Evolutionary conservation across 495 filamentous ascomycete genomes (phyloP), one percentile per base, ranked within the genome.

Genomic region (Achaetomiella virescens): DNA sequence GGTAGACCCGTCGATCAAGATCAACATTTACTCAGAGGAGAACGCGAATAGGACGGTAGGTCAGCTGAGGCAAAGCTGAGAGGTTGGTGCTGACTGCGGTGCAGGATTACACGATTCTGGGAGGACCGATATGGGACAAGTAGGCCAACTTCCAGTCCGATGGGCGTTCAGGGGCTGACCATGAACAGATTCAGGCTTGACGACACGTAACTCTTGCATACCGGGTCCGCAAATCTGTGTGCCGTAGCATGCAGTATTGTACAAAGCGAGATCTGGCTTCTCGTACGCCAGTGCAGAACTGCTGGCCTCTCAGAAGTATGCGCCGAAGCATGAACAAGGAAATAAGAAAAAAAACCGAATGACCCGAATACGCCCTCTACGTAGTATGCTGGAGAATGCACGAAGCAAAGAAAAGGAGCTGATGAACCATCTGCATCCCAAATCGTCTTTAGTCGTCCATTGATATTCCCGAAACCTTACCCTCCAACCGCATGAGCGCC

Each of bases 1-100:
- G 17, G 25, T 51, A 72, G 78, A 82, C 45, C 74, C 76, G 17
- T 76, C 72, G 9, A 72, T 83, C n/a, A 73, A 64, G 20, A 78
- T 82, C 46, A 62, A 79, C 51, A 74, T 81, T 8, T 81, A 80
- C 53, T 63, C 69, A 2, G 58, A 70, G 8, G 65, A 61, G 22
- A 62, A 63, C 29, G 62, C 66, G 44, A 62, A 64, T 10, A 59
- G 44, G 17, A 71, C 67, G 31, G 73, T 78, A 31, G 31, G 57
- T 44, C 1, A 20, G 22, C 21, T 10, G 58, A 59, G 68, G 57
- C 1, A 27, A 7, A 3, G 31, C 6, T 31, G 11, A 21, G 37
- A 14, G 21, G 10, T 12, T 25, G 17, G 22, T 27, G 47, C 55
- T 68, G 52, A 70, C 46, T 31, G 15, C n/a, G n/a, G 11, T 11